Base-by-base conservation (phyloP, 805 yeast genomes). In the Candida maesae region DNA sequence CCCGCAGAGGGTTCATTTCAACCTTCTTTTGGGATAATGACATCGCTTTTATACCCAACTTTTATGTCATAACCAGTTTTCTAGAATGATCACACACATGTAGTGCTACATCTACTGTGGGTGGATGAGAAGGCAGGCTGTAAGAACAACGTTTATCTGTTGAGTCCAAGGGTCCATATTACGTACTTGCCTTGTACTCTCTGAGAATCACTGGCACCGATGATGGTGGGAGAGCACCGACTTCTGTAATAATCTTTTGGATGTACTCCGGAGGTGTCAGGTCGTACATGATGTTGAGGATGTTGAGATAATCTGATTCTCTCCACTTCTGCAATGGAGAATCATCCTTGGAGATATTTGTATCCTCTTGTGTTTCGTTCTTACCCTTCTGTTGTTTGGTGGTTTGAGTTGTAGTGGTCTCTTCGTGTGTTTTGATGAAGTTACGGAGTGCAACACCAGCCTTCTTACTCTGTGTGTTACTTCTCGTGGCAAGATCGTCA, bases 201-300 rank as follows among this genome's bases (percentile, higher is more conserved):
- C 98, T 78, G 54, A 93, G 69, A 46, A 93, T 87, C 36, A 93
- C 98, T 20, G 99, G 99, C 43, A 93, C 98, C 2, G 98, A 88
- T n/a, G 95, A 84, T 32, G 99, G 96, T 10, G 99, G 99, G 51
- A 93, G 72, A 3, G 95, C 87, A 21, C 99, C 99, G 49, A 91
- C 79, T 63, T 93, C 99, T 2, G 98, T 93, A 40, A 93, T 88
- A 44, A 93, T 88, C 67, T 93, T 93, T 61, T 91, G 90, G 55
- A 93, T 87, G 58, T 84, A 86, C 52, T 82, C 86, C 12, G 96
- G 95, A 26, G 96, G 97, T 1, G 98, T 91, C 53, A 93, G 72
- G 64, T 93, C 99, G 62, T 87, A 93, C 75, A 93, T 74, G 49
- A 93, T 80, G 58, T 88, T 88, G 56, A 90, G 77, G 20, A 88